Conservation (phyloP, 1,284 basidiomycete genomes). For the Chiua sp. region DNA sequence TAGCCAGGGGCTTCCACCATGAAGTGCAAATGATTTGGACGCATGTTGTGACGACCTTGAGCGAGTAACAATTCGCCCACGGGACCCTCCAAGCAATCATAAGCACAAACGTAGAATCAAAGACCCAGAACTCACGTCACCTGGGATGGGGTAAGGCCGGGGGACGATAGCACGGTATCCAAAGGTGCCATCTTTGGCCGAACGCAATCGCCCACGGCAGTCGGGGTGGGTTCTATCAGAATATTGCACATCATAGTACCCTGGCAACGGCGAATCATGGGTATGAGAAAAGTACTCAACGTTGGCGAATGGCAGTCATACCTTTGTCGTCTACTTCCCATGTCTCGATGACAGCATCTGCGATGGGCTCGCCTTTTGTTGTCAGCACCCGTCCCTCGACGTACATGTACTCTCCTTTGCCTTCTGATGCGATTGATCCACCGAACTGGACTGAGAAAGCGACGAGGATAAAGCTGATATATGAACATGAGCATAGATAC, state of each 20-base stretch:
- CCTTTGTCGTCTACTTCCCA: slow-evolving; percentile 88
- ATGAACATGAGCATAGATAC: slow-evolving; percentile 26
- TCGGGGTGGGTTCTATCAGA: slow-evolving; percentile 64
- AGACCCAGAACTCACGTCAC: slow-evolving; percentile 53
- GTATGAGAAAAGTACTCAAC: not conserved
- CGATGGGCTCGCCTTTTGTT: slow-evolving; percentile 70
- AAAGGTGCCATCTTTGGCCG: slow-evolving; percentile 70
- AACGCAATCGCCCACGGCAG: slow-evolving; percentile 74
- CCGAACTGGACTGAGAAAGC: slow-evolving; percentile 54
- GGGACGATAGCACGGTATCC: slow-evolving; percentile 82
- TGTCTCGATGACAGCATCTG: slow-evolving; percentile 75
- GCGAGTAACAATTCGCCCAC: slow-evolving; percentile 66
- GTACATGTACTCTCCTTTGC: slow-evolving; percentile 83
- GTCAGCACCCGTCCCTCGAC: slow-evolving; percentile 75
- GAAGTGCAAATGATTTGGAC: slow-evolving; percentile 83
- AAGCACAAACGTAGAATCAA: not conserved
- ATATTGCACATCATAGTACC: slow-evolving; percentile 72
- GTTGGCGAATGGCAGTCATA: slow-evolving; percentile 18
- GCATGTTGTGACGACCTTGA: slow-evolving; percentile 75
- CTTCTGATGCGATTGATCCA: slow-evolving; percentile 77
- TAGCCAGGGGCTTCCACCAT: slow-evolving; percentile 73
- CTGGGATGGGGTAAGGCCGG: slow-evolving; percentile 80
- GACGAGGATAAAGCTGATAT: not conserved
- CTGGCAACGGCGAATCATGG: slow-evolving; percentile 29
- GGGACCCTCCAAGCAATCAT: slow-evolving; percentile 57